Base-by-base conservation (phyloP, 371 early-diverging fungal genomes). In the Apophysomyces variabilis region DNA sequence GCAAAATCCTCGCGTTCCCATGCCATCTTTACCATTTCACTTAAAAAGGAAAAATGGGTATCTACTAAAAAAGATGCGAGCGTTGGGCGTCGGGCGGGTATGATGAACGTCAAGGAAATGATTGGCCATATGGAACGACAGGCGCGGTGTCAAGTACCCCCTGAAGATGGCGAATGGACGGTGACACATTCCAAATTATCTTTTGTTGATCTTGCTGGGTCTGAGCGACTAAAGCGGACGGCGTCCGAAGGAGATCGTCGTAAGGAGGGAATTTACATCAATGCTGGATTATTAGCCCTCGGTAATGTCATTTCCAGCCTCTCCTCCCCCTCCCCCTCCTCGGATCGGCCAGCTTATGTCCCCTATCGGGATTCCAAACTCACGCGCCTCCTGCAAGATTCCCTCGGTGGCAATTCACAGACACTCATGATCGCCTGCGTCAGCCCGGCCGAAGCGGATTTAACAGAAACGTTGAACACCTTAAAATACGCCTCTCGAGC, bases 181-280 rank as follows among this genome's bases (percentile, higher is more conserved):
- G 64, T 68, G 7, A 66, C 90, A 57, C 78, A 83, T 14, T 90
- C 93, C 41, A 97, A 96, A 73, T 92, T 96, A 66, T 92, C 94
- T 69, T 98, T 99, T 86, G 97, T 99, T 32, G 99, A 99, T 80
- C 80, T 99, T 68, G 99, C 99, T 41, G 99, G 99, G n/a, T 93
- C 94, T 21, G 99, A 99, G 73, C 89, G 99, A 47, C 75, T 99
- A 21, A 99, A 99, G 77, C 87, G 93, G 38, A 99, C 99, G 3
- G 86, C 93, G 38, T 96, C 99, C 3, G 90, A 90, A 50, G 99
- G 99, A 13, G 97, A 95, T 46, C 89, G 96, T 46, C 93, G 92
- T 38, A 96, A 94, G 78, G 99, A 99, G 79, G 96, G 98, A 32
- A 99, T 99, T 66, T 89, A 91, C 39, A 99, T 99, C 72, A 99